phyloP scores from a whole-genome alignment of 768 basidiomycete genomes.

The Tylopilus sp. region DNA sequence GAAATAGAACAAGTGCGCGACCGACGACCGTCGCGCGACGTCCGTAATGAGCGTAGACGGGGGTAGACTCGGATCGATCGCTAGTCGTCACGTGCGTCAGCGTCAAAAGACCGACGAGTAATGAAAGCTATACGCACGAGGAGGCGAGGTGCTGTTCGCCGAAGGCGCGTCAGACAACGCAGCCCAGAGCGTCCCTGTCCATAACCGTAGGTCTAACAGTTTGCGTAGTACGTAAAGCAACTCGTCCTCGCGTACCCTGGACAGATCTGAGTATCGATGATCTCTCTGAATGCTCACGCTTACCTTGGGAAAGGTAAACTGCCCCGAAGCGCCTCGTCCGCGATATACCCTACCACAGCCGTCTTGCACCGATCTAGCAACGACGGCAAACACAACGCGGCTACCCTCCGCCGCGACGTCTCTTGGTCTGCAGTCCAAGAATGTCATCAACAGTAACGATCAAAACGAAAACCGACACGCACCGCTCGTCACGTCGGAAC shows the following conservation, averaged over 20 bases:
- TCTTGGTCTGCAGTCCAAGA: slow-evolving; percentile 52
- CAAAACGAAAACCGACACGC: slow-evolving; percentile 4
- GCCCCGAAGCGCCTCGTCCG: slow-evolving; percentile 83
- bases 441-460: background rate
- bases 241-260: slow-evolving; percentile 84
- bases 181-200: slow-evolving; percentile 75
- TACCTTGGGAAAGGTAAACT: slow-evolving; percentile 85
- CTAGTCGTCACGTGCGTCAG: slow-evolving; percentile 7
- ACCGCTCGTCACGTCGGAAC: slow-evolving; percentile 66
- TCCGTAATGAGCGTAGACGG: slow-evolving; percentile 62
- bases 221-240: slow-evolving; percentile 80
- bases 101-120: background rate
- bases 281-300: background rate
- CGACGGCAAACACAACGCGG: slow-evolving; percentile 66
- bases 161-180: slow-evolving; percentile 66
- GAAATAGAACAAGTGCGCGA: slow-evolving; percentile 87
- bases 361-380: slow-evolving; percentile 74
- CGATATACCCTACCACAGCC: slow-evolving; percentile 69
- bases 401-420: slow-evolving; percentile 58
- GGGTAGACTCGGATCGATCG: slow-evolving; percentile 42
- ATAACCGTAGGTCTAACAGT: slow-evolving; percentile 67
- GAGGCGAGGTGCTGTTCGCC: slow-evolving; percentile 49
- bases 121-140: slow-evolving; percentile 42
- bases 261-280: background rate
- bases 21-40: slow-evolving; percentile 67